These are phyloP conservation scores for Hericium alpestre DNA, from an alignment of 768 basidiomycete species.

Conservation along the genomic window DNA sequence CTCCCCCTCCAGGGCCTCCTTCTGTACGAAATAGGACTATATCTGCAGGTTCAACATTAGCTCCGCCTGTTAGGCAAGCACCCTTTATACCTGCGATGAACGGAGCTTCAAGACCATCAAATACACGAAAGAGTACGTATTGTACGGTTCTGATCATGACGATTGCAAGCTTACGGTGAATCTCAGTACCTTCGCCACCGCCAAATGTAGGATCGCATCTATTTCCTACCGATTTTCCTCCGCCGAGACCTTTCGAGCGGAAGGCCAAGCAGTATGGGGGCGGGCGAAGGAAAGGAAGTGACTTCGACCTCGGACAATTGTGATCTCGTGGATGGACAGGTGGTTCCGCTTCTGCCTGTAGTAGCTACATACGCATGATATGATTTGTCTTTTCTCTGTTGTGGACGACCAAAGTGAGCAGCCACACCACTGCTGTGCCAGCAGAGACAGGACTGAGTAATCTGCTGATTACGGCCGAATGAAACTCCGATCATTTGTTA, in stretches of 20 bases:
- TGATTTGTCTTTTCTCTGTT: too few species aligned
- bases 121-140: slow-evolving; percentile 18
- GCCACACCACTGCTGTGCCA: too few species aligned
- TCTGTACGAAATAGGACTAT: slow-evolving; percentile 11
- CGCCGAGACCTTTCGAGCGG: slow-evolving; percentile 53
- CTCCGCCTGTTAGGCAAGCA: slow-evolving; percentile 11
- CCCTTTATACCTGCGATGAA: slow-evolving; percentile 9
- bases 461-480: background rate
- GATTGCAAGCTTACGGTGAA: slow-evolving; percentile 4
- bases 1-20: slow-evolving; percentile 15
- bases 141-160: background rate
- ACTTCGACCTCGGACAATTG: slow-evolving; percentile 45
- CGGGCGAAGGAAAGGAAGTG: slow-evolving; percentile 59
- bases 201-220: slow-evolving; percentile 57
- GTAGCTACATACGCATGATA: background rate
- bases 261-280: slow-evolving; percentile 47
- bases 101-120: slow-evolving; percentile 8
- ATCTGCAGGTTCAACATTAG: slow-evolving; percentile 3
- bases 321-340: slow-evolving; percentile 6
- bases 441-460: background rate
- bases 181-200: slow-evolving; percentile 43
- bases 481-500: background rate
- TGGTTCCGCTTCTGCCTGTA: background rate
- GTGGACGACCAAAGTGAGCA: too few species aligned
- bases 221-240: slow-evolving; percentile 71